Evolutionary conservation across 2,329 filamentous ascomycete genomes (phyloP).

Genomic region (Paecilomyces variotii): DNA sequence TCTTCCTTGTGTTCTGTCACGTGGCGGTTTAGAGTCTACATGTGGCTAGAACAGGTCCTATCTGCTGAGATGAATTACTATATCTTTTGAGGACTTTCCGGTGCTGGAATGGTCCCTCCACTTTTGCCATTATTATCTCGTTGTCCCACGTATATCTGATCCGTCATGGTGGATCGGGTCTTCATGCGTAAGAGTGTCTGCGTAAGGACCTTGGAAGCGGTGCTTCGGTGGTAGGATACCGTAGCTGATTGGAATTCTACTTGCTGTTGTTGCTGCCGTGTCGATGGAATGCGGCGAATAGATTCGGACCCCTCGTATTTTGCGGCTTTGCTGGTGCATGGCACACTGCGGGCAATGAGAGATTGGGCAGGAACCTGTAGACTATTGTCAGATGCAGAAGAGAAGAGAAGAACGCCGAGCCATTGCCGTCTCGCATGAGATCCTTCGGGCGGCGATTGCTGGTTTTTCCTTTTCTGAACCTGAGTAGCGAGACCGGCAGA

Average conservation of each 20-base stretch:
- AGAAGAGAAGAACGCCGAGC: not conserved
- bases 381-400: too few relatives aligned
- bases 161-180: not conserved
- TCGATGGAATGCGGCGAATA: not conserved
- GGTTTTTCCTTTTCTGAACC: too few relatives aligned
- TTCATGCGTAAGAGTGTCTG: too few relatives aligned
- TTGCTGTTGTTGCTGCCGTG: too few relatives aligned
- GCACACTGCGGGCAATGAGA: too few relatives aligned
- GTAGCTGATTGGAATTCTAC: not conserved
- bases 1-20: not conserved
- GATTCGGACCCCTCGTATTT: not conserved
- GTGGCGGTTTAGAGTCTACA: not conserved
- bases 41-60: not conserved
- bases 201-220: too few relatives aligned
- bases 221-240: not conserved
- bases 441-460: not conserved
- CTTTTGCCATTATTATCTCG: not conserved
- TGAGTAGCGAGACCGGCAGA: not conserved
- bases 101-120: not conserved
- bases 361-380: too few relatives aligned
- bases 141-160: not conserved
- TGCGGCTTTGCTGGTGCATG: too few relatives aligned
- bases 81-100: not conserved
- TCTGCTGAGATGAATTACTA: not conserved
- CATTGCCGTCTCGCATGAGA: not conserved